Percentiles rank a stretch among this genome's conserved stretches.
phyloP scores from a whole-genome alignment of 768 basidiomycete species.

The Calocybe indica region DNA sequence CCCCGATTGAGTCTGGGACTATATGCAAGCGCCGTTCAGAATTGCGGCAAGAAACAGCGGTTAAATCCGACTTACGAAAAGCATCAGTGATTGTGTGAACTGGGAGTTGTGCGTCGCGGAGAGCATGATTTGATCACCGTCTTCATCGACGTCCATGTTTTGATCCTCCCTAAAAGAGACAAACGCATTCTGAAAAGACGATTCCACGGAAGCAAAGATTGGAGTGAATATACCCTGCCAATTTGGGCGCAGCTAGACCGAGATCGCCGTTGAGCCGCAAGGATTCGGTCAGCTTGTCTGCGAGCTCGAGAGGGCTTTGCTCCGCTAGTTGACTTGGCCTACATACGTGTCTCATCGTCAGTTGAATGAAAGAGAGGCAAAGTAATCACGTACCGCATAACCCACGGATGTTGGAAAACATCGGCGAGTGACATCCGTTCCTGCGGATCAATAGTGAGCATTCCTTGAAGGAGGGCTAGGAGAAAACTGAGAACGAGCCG shows the following conservation, averaged over 20 bases:
- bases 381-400: conserved; percentile 42
- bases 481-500: neutral
- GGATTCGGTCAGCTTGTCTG: conserved; percentile 63
- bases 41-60: neutral
- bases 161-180: neutral
- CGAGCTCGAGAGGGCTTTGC: conserved; percentile 46
- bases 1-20: conserved; percentile 84
- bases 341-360: neutral
- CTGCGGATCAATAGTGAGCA: conserved; percentile 67
- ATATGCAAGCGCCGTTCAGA: neutral
- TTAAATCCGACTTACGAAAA: conserved; percentile 58
- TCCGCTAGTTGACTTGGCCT: conserved; percentile 69
- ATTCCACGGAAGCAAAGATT: too few relatives aligned
- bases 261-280: conserved; percentile 72
- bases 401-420: conserved; percentile 62
- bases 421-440: conserved; percentile 59
- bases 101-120: conserved; percentile 54
- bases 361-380: neutral
- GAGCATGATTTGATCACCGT: conserved; percentile 58
- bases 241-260: conserved; percentile 56
- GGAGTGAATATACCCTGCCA: conserved; percentile 25
- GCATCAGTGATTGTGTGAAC: conserved; percentile 75
- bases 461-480: conserved; percentile 67
- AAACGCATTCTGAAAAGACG: neutral
- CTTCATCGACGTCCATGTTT: conserved; percentile 28